These are phyloP conservation scores for Suhomyces sp. DNA, from an alignment of 805 yeast species.

Conservation along the genomic window DNA sequence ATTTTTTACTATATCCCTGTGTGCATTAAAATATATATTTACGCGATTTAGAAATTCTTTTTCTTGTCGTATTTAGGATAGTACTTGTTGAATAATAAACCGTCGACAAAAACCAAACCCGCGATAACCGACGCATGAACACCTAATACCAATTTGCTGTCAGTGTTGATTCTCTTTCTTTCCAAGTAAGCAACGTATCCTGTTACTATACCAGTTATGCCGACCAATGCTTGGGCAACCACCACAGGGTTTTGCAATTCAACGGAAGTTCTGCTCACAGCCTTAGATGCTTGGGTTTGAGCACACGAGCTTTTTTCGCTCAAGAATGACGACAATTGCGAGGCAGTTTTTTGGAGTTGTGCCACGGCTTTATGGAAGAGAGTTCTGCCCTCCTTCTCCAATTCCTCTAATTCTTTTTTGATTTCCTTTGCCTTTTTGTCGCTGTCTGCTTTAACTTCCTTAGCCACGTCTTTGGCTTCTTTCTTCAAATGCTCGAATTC, in stretches of 20 bases:
- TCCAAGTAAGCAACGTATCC: slow-evolving; percentile 50
- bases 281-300: slow-evolving; percentile 10
- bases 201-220: slow-evolving; percentile 46
- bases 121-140: slow-evolving; percentile 51
- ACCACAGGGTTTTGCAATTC: slow-evolving; percentile 66
- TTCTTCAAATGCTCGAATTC: slow-evolving; percentile 21
- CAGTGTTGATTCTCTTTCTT: slow-evolving; percentile 45
- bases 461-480: slow-evolving; percentile 17
- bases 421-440: slow-evolving; percentile 11
- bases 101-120: slow-evolving; percentile 55
- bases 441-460: slow-evolving; percentile 17
- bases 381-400: slow-evolving; percentile 20
- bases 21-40: not conserved
- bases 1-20: not conserved
- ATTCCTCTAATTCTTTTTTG: slow-evolving; percentile 12
- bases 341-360: slow-evolving; percentile 15
- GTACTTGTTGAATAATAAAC: slow-evolving; percentile 49
- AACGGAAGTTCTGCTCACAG: slow-evolving; percentile 15
- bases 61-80: slow-evolving; percentile 54
- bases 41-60: not conserved
- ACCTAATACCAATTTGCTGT: slow-evolving; percentile 45
- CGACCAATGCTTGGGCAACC: slow-evolving; percentile 48
- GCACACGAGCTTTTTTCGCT: slow-evolving; percentile 13
- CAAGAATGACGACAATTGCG: slow-evolving; percentile 8
- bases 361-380: slow-evolving; percentile 16